Evolutionary conservation across 345 rosid genomes (phyloP).

Genomic region (Firmiana major): DNA sequence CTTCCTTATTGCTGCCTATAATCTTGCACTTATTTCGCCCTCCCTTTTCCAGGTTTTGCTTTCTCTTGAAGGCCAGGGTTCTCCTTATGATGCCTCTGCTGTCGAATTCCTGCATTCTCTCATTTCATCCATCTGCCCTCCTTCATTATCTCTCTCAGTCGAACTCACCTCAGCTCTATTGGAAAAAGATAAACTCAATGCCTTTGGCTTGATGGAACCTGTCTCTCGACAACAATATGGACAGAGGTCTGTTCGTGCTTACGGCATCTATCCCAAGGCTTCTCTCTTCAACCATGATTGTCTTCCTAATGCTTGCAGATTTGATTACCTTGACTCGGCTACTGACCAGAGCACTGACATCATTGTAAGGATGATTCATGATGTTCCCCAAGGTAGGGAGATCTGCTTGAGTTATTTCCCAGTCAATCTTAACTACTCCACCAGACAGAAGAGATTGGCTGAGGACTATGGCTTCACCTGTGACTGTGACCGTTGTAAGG

Average conservation of each 20-base stretch:
- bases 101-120: constrained; percentile 54
- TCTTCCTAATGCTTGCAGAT: constrained; percentile 96
- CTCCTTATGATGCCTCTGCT: constrained; percentile 26
- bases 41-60: constrained; percentile 49
- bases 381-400: constrained; percentile 79
- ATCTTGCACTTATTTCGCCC: constrained; percentile 59
- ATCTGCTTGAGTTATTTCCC: constrained; percentile 91
- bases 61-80: constrained; percentile 57
- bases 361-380: constrained; percentile 75
- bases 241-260: constrained; percentile 65
- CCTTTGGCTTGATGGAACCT: constrained; percentile 84
- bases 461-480: constrained; percentile 81
- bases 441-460: constrained; percentile 54
- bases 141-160: constrained; percentile 26
- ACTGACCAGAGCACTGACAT: constrained; percentile 51
- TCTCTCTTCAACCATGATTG: constrained; percentile 87
- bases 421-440: constrained; percentile 55
- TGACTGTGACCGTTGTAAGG: constrained; percentile 83
- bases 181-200: constrained; percentile 69
- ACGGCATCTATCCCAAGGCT: constrained; percentile 71
- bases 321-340: constrained; percentile 65
- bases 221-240: constrained; percentile 25
- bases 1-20: constrained; percentile 63
- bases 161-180: constrained; percentile 57
- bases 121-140: constrained; percentile 49